Evolutionary conservation across 139 green algal genomes (phyloP).

Genomic region (Choricystis sp.): DNA sequence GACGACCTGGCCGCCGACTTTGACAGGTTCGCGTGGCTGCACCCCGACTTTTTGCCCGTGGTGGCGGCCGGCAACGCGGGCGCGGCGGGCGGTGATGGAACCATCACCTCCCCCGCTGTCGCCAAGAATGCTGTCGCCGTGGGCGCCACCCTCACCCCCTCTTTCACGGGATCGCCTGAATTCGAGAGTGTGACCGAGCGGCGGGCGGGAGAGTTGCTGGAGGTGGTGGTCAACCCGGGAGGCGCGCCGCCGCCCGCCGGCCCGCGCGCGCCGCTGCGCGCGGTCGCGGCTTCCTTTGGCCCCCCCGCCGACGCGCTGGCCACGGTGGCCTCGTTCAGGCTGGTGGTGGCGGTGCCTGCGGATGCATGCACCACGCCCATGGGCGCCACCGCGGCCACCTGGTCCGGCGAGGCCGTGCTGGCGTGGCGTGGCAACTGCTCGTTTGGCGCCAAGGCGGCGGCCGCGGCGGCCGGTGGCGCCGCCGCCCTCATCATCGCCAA

Average conservation of each 20-base stretch:
- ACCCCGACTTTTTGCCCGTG: conserved; percentile 27
- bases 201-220: background rate
- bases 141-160: conserved; percentile 44
- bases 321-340: conserved; percentile 1
- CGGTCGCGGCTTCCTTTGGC: conserved; percentile 14
- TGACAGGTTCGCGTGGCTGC: conserved; percentile 18
- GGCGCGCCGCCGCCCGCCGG: too few relatives aligned
- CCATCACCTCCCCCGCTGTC: conserved; percentile 37
- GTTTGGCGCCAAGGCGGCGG: conserved; percentile 30
- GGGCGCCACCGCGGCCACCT: background rate
- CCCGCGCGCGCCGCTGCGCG: too few relatives aligned
- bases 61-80: conserved; percentile 31
- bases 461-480: conserved; percentile 29
- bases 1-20: conserved; percentile 24
- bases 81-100: background rate
- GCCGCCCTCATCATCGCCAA: conserved; percentile 43
- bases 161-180: background rate
- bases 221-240: background rate
- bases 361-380: conserved; percentile 13
- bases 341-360: conserved; percentile 12
- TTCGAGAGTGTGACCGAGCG: background rate
- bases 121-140: conserved; percentile 69
- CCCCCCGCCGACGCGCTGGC: background rate
- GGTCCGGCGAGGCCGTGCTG: conserved; percentile 27
- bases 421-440: conserved; percentile 32